Percentiles rank a stretch among this genome's conserved stretches.
phyloP scores from a whole-genome alignment of 2,329 filamentous ascomycete species.

The Fonsecaea multimorphosa region DNA sequence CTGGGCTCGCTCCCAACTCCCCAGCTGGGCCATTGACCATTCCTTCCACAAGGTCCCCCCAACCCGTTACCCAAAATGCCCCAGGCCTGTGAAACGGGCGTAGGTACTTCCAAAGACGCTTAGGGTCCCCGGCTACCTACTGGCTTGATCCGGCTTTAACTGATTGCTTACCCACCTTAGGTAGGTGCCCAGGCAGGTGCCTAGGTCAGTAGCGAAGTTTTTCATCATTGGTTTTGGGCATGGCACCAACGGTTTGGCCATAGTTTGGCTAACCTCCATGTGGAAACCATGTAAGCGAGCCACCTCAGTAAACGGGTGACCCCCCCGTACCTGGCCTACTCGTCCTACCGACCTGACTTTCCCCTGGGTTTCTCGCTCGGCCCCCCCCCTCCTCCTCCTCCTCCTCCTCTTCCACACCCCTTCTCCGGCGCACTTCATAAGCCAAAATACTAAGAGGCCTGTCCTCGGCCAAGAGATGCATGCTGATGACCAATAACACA shows the following conservation, averaged over 20 bases:
- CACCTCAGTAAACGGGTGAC: not conserved
- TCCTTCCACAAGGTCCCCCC: not conserved
- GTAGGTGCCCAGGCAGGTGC: not conserved
- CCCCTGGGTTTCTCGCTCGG: not conserved
- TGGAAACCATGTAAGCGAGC: not conserved
- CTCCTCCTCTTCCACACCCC: too few species aligned
- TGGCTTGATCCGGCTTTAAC: not conserved
- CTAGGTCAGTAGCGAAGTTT: not conserved
- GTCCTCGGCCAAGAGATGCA: conserved; percentile 10
- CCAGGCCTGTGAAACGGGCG: not conserved
- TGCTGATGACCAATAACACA: conserved; percentile 21
- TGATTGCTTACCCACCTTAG: not conserved
- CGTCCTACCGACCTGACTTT: not conserved
- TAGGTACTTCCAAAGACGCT: not conserved
- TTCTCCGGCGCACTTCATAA: not conserved
- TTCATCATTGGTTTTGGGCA: not conserved
- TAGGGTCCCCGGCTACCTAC: not conserved
- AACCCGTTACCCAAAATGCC: not conserved
- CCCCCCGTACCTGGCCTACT: not conserved
- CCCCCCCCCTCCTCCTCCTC: not conserved
- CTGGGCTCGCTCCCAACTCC: not conserved
- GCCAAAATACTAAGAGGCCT: not conserved
- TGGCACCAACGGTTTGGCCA: conserved; percentile 3
- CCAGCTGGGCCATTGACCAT: not conserved
- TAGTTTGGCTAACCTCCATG: conserved; percentile 2